These are phyloP conservation scores for Aspergillus sclerotialis DNA, from an alignment of 2,329 filamentous ascomycete genomes.

Conservation along the genomic window DNA sequence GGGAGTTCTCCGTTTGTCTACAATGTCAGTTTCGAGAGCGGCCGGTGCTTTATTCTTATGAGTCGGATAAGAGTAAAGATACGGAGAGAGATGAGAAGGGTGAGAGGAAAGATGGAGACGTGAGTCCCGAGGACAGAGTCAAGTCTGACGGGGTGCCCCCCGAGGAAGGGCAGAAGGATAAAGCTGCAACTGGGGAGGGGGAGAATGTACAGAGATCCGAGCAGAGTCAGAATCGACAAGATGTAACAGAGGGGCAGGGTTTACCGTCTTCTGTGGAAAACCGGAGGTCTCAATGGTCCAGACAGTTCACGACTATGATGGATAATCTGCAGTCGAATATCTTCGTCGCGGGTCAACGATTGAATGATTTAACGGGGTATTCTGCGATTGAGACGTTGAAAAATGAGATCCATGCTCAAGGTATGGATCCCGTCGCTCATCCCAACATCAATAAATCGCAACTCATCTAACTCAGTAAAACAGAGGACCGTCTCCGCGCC, in stretches of 20 bases:
- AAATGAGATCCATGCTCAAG: slow-evolving; percentile 62
- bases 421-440: slow-evolving; percentile 27
- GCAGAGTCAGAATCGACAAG: slow-evolving; percentile 3
- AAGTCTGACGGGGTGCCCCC: too few relatives aligned
- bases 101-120: slow-evolving; percentile 4
- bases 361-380: slow-evolving; percentile 95
- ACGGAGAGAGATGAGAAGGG: slow-evolving; percentile 12
- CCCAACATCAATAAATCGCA: not conserved
- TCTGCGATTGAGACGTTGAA: slow-evolving; percentile 84
- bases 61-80: slow-evolving; percentile 13
- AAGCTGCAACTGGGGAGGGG: slow-evolving; percentile 9
- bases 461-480: slow-evolving; percentile 1
- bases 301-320: slow-evolving; percentile 67
- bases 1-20: slow-evolving; percentile 34
- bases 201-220: slow-evolving; percentile 8
- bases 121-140: too few relatives aligned
- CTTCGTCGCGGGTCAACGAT: slow-evolving; percentile 74
- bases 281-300: slow-evolving; percentile 51
- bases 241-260: slow-evolving; percentile 10
- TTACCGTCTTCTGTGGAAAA: slow-evolving; percentile 33
- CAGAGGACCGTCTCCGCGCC: slow-evolving; percentile 46
- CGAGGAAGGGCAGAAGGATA: too few relatives aligned
- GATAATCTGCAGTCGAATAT: slow-evolving; percentile 82
- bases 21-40: slow-evolving; percentile 36
- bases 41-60: slow-evolving; percentile 18